A percentile compares a stretch with the other conserved stretches of the same genome.
Conservation (phyloP, 495 filamentous ascomycete species). For the Xylaria bambusicola region DNA sequence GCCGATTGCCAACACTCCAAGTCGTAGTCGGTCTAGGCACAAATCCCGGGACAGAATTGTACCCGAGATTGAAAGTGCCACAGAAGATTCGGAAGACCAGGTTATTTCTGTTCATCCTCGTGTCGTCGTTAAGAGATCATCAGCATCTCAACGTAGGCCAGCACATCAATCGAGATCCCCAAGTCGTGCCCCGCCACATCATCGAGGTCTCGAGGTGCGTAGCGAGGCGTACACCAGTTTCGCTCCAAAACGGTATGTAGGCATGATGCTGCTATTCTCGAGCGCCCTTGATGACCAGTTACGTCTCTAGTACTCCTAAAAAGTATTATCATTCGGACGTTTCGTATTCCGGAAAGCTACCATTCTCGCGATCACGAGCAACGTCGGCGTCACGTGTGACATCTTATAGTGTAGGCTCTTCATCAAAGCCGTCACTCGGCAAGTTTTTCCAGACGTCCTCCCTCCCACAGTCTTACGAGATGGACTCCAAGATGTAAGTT, state of each 20-base stretch:
- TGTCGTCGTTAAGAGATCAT: conserved; percentile 25
- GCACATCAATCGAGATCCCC: conserved; percentile 25
- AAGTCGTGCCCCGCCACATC: conserved; percentile 26
- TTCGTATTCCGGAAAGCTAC: conserved; percentile 26
- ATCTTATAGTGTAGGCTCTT: conserved; percentile 43
- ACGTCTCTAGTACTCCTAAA: conserved; percentile 20
- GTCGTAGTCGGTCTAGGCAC: conserved; percentile 26
- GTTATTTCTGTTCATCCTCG: conserved; percentile 26
- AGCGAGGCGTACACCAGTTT: conserved; percentile 38
- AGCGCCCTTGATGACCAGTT: neutral
- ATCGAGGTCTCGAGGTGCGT: conserved; percentile 24
- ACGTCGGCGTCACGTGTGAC: conserved; percentile 38
- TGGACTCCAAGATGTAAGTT: conserved; percentile 39
- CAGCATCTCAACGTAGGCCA: conserved; percentile 23
- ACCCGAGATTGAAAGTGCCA: conserved; percentile 31
- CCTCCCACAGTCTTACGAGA: conserved; percentile 30
- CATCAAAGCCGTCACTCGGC: conserved; percentile 37
- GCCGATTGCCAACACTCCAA: conserved; percentile 17
- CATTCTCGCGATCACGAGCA: conserved; percentile 38
- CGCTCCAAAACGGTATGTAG: conserved; percentile 40
- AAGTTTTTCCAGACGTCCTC: conserved; percentile 36
- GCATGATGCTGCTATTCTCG: neutral
- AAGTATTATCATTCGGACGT: conserved; percentile 45
- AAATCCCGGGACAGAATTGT: conserved; percentile 24
- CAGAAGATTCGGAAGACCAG: conserved; percentile 32